phyloP scores from a whole-genome alignment of 495 filamentous ascomycete species.

The Penicillium daleae region DNA sequence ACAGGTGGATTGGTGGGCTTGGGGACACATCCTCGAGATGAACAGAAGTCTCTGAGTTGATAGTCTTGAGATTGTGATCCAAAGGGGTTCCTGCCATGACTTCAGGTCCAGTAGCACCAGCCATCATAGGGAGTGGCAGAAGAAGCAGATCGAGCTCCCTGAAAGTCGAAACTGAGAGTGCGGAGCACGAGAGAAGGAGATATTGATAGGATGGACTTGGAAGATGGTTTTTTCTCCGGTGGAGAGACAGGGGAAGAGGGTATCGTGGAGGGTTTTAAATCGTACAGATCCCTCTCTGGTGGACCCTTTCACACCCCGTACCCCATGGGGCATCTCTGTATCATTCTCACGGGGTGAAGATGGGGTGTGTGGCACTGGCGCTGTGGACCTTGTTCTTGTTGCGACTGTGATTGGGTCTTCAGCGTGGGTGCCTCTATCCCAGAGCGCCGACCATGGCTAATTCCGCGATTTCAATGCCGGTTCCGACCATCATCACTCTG shows the following conservation, averaged over 20 bases:
- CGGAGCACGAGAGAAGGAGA: background rate
- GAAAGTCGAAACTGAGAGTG: background rate
- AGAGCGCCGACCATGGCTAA: background rate
- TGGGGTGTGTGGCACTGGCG: background rate
- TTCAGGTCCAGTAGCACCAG: background rate
- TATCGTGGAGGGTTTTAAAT: background rate
- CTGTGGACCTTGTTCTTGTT: background rate
- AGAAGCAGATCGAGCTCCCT: background rate
- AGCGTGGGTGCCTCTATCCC: background rate
- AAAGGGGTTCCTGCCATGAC: background rate
- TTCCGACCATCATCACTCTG: background rate
- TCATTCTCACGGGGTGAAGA: background rate
- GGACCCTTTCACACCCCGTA: background rate
- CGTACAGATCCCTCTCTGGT: background rate
- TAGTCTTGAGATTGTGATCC: slow-evolving; percentile 14
- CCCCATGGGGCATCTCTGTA: background rate
- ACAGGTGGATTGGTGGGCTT: slow-evolving; percentile 1
- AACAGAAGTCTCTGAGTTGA: slow-evolving; percentile 10
- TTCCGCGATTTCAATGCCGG: background rate
- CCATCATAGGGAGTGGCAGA: background rate
- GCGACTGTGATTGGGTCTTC: background rate
- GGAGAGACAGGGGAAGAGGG: background rate
- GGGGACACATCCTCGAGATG: slow-evolving; percentile 25
- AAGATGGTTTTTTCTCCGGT: background rate
- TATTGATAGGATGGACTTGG: background rate